Evolutionary conservation across 23 red algal genomes (phyloP).

Genomic region (Chondrus crispus): DNA sequence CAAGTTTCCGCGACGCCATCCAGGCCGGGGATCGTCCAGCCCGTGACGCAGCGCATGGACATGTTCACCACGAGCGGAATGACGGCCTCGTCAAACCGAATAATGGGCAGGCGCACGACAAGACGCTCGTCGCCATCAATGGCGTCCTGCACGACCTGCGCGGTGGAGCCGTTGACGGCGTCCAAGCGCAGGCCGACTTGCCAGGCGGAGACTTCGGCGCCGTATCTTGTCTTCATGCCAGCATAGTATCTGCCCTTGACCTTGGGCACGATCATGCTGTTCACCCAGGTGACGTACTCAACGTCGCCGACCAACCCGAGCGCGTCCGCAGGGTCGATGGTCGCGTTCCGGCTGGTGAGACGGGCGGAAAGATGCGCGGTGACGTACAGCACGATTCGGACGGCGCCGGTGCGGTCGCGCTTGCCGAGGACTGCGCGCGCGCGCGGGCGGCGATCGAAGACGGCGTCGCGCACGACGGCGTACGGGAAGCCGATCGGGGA

Average conservation of each 20-base stretch:
- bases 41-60: conserved; percentile 3
- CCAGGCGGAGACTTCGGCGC: conserved; percentile 41
- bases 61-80: background rate
- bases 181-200: conserved; percentile 11
- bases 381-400: conserved; percentile 40
- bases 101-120: background rate
- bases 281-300: conserved; percentile 35
- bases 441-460: conserved; percentile 19
- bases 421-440: background rate
- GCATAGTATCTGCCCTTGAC: background rate
- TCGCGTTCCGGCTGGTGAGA: background rate
- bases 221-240: conserved; percentile 18
- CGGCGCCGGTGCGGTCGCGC: background rate
- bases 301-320: too few species aligned
- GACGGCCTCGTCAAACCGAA: conserved; percentile 22
- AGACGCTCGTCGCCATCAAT: background rate
- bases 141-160: background rate
- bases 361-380: conserved; percentile 19
- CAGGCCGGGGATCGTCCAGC: background rate
- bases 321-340: background rate
- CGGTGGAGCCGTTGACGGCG: background rate
- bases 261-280: background rate
- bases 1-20: background rate
- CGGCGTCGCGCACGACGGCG: conserved; percentile 33
- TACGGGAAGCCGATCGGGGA: conserved; percentile 34